These are phyloP conservation scores for Tanozyma kutaoensis DNA, from an alignment of 805 yeast species.

Conservation along the genomic window DNA sequence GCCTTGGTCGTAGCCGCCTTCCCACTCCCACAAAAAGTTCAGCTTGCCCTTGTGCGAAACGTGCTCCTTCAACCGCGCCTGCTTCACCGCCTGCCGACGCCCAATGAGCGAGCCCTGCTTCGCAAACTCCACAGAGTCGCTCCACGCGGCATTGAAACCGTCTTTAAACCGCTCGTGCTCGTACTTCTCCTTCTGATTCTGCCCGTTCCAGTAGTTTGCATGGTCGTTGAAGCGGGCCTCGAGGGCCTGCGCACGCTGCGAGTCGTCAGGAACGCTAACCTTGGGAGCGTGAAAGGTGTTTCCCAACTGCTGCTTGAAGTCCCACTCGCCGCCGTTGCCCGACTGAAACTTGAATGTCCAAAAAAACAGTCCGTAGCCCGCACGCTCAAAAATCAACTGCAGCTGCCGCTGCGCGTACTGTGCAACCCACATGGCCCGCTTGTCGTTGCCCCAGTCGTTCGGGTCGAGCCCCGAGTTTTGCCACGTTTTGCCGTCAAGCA, in stretches of 20 bases:
- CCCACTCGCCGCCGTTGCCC: conserved; percentile 98
- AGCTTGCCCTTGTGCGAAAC: conserved; percentile 38
- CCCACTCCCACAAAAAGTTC: conserved; percentile 73
- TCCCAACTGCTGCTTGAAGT: conserved; percentile 64
- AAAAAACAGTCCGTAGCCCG: conserved; percentile 65
- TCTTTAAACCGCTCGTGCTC: conserved; percentile 76
- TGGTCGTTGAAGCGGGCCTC: conserved; percentile 32
- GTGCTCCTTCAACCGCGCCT: conserved; percentile 53
- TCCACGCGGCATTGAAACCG: conserved; percentile 68
- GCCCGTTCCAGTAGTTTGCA: conserved; percentile 52
- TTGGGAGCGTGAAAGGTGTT: conserved; percentile 12
- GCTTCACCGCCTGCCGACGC: conserved; percentile 39
- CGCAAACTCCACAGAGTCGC: conserved; percentile 59
- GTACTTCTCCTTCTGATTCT: conserved; percentile 43
- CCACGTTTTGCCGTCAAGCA: conserved; percentile 71
- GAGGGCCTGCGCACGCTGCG: conserved; percentile 26
- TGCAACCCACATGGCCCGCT: conserved; percentile 41
- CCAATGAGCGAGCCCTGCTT: conserved; percentile 63
- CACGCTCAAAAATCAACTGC: conserved; percentile 33
- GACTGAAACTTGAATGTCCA: conserved; percentile 84
- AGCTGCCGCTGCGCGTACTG: conserved; percentile 50
- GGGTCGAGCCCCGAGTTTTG: conserved; percentile 21
- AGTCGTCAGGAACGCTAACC: conserved; percentile 23
- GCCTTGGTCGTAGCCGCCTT: conserved; percentile 70
- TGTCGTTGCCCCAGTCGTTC: conserved; percentile 10